A percentile compares a stretch with the other conserved stretches of the same genome.
Evolutionary conservation across 768 basidiomycete species (phyloP).

Genomic region (Mycena latifolia): DNA sequence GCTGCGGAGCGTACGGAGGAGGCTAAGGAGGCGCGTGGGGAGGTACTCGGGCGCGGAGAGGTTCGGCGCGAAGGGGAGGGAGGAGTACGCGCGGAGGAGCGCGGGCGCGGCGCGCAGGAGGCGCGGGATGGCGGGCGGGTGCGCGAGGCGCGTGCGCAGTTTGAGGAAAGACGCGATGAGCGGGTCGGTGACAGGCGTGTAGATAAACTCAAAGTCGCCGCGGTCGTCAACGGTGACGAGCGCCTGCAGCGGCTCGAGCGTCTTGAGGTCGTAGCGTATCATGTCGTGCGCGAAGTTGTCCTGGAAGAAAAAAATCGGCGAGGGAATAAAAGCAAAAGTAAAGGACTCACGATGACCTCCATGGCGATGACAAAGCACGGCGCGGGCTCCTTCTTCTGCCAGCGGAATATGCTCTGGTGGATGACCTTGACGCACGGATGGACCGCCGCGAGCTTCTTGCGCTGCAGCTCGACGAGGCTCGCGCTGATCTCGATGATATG

Average conservation of each 20-base stretch:
- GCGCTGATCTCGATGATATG: slow-evolving; percentile 95
- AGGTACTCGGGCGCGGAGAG: slow-evolving; percentile 79
- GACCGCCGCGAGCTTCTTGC: slow-evolving; percentile 66
- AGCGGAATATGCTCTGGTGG: slow-evolving; percentile 89
- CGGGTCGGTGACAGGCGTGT: slow-evolving; percentile 87
- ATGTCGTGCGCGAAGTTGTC: slow-evolving; percentile 98
- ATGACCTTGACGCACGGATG: slow-evolving; percentile 79
- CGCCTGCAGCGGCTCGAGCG: slow-evolving; percentile 87
- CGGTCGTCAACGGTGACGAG: slow-evolving; percentile 81
- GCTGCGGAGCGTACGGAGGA: slow-evolving; percentile 84
- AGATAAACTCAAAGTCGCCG: slow-evolving; percentile 88
- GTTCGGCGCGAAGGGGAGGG: slow-evolving; percentile 79
- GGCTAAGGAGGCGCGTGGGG: slow-evolving; percentile 89
- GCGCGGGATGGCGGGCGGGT: slow-evolving; percentile 68
- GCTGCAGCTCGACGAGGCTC: slow-evolving; percentile 80
- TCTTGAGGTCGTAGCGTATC: slow-evolving; percentile 87
- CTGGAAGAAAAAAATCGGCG: slow-evolving; percentile 53
- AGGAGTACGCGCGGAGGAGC: slow-evolving; percentile 73
- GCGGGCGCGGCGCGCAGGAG: slow-evolving; percentile 65
- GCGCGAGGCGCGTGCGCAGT: slow-evolving; percentile 70
- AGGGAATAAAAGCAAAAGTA: slow-evolving; percentile 5
- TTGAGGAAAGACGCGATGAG: slow-evolving; percentile 84
- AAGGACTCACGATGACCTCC: slow-evolving; percentile 88
- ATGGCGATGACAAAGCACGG: slow-evolving; percentile 95
- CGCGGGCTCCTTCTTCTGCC: slow-evolving; percentile 78